Evolutionary conservation across 2,329 filamentous ascomycete genomes (phyloP), one percentile per base, ranked within the genome.

Genomic region (Aspergillus phoenicis): DNA sequence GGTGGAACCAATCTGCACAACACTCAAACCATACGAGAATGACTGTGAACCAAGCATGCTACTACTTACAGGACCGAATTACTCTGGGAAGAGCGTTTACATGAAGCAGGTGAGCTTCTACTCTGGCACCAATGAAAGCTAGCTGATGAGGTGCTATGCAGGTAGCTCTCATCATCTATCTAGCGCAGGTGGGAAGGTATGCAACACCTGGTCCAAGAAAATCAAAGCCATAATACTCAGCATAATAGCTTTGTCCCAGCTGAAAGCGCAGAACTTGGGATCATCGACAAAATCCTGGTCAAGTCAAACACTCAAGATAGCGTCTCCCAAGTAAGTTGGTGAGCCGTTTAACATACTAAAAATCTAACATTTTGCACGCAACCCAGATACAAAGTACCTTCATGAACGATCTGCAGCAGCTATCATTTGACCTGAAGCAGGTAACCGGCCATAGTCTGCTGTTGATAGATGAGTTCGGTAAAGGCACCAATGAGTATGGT

Each of bases 61-160:
- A 11, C 80, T 97, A 5, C 77, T 99, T 69, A 98, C 95, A 0
- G 95, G 95, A 0, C 93, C 95, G 4, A 99, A 99, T 68, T 96
- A 95, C 73, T 98, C 95, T 0, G 95, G 95, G 0, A 99, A 99
- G 76, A 98, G 93, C 68, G 87, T 98, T 0, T 98, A 97, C 75
- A 83, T 98, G 72, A 99, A 96, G 75, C 94, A 99, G 74, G 76
- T 73, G 60, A 64, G 63, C n/a, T 15, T 8, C 4, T 13, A 4
- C 13, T 24, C 8, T 5, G 10, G 24, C 11, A 59, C 8, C 15
- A 8, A n/a, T 33, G n/a, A 26, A 26, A 8, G 49, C 51, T 58
- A 67, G 20, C 70, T 20, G 4, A 11, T n/a, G n/a, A 10, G 24
- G 26, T 49, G 4, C 26, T 15, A 24, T 43, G 8, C 7, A 78